Conservation (phyloP, 2,329 filamentous ascomycete genomes). For the Clarireedia sp. region DNA sequence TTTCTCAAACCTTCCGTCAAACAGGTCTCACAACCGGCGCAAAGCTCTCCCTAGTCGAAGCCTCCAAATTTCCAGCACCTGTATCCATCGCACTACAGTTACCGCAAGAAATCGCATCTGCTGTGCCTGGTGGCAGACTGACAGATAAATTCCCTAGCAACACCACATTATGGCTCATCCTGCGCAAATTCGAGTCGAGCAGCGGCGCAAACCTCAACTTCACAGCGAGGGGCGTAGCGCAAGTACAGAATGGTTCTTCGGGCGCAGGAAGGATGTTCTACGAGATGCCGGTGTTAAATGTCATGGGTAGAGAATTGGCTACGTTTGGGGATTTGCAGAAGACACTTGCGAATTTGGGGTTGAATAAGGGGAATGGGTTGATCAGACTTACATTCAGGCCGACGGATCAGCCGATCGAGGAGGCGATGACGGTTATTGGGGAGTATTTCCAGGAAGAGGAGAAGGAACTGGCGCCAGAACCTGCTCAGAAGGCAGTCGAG, state of each 20-base stretch:
- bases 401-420: constrained; percentile 71
- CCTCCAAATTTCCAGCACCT: constrained; percentile 75
- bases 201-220: constrained; percentile 63
- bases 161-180: constrained; percentile 78
- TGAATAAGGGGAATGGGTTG: constrained; percentile 75
- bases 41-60: constrained; percentile 84
- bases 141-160: constrained; percentile 83
- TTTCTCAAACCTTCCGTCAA: constrained; percentile 76
- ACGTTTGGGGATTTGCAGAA: constrained; percentile 80
- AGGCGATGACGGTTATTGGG: constrained; percentile 76
- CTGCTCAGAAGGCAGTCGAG: constrained; percentile 12
- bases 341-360: constrained; percentile 76
- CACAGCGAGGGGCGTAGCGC: constrained; percentile 71
- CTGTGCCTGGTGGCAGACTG: constrained; percentile 58
- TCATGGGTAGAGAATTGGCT: constrained; percentile 73
- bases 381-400: constrained; percentile 69
- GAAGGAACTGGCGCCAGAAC: constrained; percentile 5
- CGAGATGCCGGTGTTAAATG: constrained; percentile 75
- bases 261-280: constrained; percentile 73
- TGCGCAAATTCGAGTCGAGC: constrained; percentile 78
- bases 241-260: constrained; percentile 42
- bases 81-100: constrained; percentile 87
- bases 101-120: constrained; percentile 59
- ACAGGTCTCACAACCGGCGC: constrained; percentile 78
- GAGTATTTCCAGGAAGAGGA: constrained; percentile 53